Evolutionary conservation across 805 yeast species (phyloP).

Genomic region (Torulaspora maleeae): DNA sequence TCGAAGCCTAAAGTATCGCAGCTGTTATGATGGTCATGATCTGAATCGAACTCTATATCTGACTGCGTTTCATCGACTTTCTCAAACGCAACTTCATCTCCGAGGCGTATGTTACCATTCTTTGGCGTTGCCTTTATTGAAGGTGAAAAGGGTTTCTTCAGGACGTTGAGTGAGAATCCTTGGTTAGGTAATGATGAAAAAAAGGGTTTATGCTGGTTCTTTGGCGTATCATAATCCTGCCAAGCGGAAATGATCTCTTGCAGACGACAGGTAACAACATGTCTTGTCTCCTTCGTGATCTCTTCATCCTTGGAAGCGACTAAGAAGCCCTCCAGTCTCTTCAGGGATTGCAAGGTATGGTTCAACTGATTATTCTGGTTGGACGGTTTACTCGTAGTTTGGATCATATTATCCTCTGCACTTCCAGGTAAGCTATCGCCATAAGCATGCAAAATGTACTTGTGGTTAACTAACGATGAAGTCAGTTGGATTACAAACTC

Average conservation of each 20-base stretch:
- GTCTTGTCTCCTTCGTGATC: slow-evolving; percentile 2
- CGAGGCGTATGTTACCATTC: slow-evolving; percentile 5
- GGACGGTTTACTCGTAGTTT: not conserved
- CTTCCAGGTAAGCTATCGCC: slow-evolving; percentile 2
- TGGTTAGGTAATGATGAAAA: slow-evolving; percentile 9
- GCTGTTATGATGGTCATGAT: slow-evolving; percentile 9
- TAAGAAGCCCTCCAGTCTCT: slow-evolving; percentile 8
- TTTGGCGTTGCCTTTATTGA: slow-evolving; percentile 3
- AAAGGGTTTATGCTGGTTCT: not conserved
- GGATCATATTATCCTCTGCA: not conserved
- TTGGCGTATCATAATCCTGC: slow-evolving; percentile 2
- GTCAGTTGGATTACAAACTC: slow-evolving; percentile 4
- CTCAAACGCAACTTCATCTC: slow-evolving; percentile 14
- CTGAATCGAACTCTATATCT: slow-evolving; percentile 14
- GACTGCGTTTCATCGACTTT: slow-evolving; percentile 16
- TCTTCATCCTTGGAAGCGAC: slow-evolving; percentile 5
- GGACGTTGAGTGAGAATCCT: slow-evolving; percentile 25
- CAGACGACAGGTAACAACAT: slow-evolving; percentile 15
- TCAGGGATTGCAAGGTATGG: slow-evolving; percentile 6
- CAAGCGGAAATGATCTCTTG: slow-evolving; percentile 6
- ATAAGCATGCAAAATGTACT: not conserved
- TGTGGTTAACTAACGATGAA: slow-evolving; percentile 6
- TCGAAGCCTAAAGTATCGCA: not conserved
- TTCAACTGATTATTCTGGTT: slow-evolving; percentile 2
- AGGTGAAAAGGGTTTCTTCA: slow-evolving; percentile 10